Evolutionary conservation across 495 filamentous ascomycete species (phyloP).

Genomic region (Parachaetomium inaequale): DNA sequence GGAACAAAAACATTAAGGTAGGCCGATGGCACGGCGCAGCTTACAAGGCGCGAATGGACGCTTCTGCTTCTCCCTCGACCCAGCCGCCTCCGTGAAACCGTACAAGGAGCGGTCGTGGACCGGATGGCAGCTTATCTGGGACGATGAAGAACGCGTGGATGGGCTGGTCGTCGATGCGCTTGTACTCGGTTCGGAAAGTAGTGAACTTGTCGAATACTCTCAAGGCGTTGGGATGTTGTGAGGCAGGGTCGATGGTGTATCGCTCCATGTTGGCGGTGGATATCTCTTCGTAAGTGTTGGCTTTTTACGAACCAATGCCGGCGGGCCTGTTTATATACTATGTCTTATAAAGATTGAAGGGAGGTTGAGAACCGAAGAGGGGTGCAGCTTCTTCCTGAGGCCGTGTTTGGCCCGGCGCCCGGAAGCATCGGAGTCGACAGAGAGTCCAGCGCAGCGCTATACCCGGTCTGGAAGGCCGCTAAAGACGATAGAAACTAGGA

Average conservation of each 20-base stretch:
- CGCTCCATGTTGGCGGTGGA: neutral
- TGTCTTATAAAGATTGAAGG: no score
- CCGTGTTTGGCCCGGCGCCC: no score
- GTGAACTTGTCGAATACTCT: neutral
- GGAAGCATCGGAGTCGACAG: no score
- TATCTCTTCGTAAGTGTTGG: no score
- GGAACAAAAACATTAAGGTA: neutral
- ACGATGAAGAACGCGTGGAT: neutral
- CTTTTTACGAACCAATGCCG: no score
- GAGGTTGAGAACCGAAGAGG: no score
- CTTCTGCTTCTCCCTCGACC: slow-evolving; percentile 2
- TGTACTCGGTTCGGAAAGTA: neutral
- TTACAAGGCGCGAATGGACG: neutral
- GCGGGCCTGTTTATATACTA: no score
- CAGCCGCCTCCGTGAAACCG: neutral
- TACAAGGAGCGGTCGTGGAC: neutral
- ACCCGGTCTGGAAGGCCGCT: no score
- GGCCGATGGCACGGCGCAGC: neutral
- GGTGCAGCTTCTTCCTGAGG: no score
- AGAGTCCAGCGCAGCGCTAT: no score
- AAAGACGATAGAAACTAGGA: no score
- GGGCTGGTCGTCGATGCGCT: neutral
- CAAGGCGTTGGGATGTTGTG: neutral
- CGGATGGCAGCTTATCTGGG: neutral
- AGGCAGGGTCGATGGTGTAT: neutral